Evolutionary conservation across 257 asterid species (phyloP), one percentile per base, ranked within the genome.

Genomic region (Nicotiana paniculata): DNA sequence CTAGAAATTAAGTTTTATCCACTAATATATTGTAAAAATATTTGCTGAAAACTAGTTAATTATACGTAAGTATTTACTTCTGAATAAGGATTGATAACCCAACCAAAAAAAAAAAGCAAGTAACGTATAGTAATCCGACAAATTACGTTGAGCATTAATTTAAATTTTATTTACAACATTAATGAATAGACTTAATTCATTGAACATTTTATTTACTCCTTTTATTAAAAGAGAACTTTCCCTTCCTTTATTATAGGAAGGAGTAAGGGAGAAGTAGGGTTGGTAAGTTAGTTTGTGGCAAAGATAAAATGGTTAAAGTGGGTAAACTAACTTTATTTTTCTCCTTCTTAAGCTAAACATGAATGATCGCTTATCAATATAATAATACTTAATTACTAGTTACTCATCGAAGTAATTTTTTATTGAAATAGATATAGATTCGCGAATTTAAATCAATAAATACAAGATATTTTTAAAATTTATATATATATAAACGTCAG

Each of bases 211-310:
- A 21, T 21, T 21, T 21, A 7, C 24, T 74, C 62, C 24, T 12
- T 48, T 74, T 6, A 26, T 48, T 26, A 74, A 74, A 6, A 26
- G 10, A 48, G 51, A 48, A 6, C 2, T 26, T 48, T 51, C 30
- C 1, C 26, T 74, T 51, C 15, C 15, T 74, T 5, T 51, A 7
- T 51, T 43, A 3, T 8, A 26, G 8, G 62, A 39, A 74, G 35
- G 43, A 74, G 79, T 74, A n/a, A 48, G 43, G 79, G 43, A 26
- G 26, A 74, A 74, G 79, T 4, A 48, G 79, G 79, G 63, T 48
- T 74, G 79, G 79, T 51, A 74, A 26, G 63, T 74, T 46, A 26
- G 79, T 26, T 74, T 24, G 63, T 26, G 62, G 63, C 6, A 74
- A 48, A 74, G 0, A 48, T 3, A 72, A 7, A 15, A 24, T 74